Base-by-base conservation (phyloP, 2,329 filamentous ascomycete genomes). In the Monilinia fructicola region DNA sequence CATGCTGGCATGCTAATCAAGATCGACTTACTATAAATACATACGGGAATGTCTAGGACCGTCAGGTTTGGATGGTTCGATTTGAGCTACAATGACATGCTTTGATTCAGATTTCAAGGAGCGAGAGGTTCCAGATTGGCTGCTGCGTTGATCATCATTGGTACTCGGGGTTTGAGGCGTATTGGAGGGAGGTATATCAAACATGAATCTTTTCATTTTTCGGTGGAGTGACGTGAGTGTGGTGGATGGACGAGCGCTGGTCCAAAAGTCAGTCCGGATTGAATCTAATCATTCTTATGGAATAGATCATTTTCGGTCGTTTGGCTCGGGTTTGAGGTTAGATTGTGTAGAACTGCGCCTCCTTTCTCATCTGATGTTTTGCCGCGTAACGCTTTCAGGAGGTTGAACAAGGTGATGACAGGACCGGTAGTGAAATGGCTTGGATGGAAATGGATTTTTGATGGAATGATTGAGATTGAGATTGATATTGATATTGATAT, bases 311-410 rank as follows among this genome's bases (percentile, higher is more conserved):
- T 58, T 28, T 31, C 9, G n/a, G 42, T 35, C 42, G 44, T 60
- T 48, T 23, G 42, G 56, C 42, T 48, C 35, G 42, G n/a, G 56
- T 60, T 60, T 50, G 56, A 60, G 42, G 44, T 60, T 60, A 38
- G 44, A 18, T 11, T 18, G 44, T 38, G 9, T 35, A 38, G 38
- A n/a, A n/a, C 48, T 63, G 46, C 60, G 60, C 60, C 60, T 48
- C 50, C 60, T 42, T 54, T 63, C 26, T 52, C 28, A 23, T 61
- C 54, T 52, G 58, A 35, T 23, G 28, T 18, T 38, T 61, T 50
- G 58, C 42, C 46, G 46, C 60, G 60, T 63, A 63, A 63, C 46
- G 60, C 60, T 63, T 10, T 50, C 31, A 62, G 46, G 31, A 52
- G 46, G 59, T 50, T 14, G n/a, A 16, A 23, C 35, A 12, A n/a